Evolutionary conservation across 768 basidiomycete genomes (phyloP).

Genomic region (Wakefieldia striispora): DNA sequence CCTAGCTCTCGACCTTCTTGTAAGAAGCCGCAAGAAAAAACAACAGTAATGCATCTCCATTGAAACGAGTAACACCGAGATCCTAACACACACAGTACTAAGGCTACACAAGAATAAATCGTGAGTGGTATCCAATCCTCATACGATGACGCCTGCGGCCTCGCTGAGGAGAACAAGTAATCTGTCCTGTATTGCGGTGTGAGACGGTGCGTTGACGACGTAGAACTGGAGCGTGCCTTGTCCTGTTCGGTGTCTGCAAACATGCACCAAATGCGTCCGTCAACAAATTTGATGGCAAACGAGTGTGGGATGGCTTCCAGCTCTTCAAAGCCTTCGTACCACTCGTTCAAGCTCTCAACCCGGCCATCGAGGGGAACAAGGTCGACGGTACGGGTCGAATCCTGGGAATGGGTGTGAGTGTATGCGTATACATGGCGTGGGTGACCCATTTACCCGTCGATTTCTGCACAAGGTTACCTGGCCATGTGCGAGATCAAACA

Average conservation of each 20-base stretch:
- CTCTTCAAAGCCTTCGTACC: conserved; percentile 68
- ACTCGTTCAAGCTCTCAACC: conserved; percentile 51
- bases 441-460: conserved; percentile 40
- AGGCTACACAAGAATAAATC: conserved; percentile 10
- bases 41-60: neutral
- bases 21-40: too few species aligned
- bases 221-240: conserved; percentile 40
- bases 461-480: conserved; percentile 48
- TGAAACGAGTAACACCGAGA: conserved; percentile 9
- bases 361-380: conserved; percentile 46
- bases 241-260: conserved; percentile 63
- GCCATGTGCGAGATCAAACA: conserved; percentile 44
- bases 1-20: too few species aligned
- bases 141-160: conserved; percentile 29
- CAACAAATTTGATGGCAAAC: conserved; percentile 61
- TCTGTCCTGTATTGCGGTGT: conserved; percentile 18
- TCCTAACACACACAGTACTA: conserved; percentile 13
- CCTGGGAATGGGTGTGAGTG: conserved; percentile 21
- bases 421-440: neutral
- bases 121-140: conserved; percentile 11
- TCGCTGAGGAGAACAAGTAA: conserved; percentile 30
- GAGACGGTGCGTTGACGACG: neutral
- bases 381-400: conserved; percentile 26
- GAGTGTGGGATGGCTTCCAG: conserved; percentile 63
- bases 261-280: conserved; percentile 52